Evolutionary conservation across 1,284 basidiomycete species (phyloP), one percentile per base, ranked within the genome.

Genomic region (Peniophora sp.): DNA sequence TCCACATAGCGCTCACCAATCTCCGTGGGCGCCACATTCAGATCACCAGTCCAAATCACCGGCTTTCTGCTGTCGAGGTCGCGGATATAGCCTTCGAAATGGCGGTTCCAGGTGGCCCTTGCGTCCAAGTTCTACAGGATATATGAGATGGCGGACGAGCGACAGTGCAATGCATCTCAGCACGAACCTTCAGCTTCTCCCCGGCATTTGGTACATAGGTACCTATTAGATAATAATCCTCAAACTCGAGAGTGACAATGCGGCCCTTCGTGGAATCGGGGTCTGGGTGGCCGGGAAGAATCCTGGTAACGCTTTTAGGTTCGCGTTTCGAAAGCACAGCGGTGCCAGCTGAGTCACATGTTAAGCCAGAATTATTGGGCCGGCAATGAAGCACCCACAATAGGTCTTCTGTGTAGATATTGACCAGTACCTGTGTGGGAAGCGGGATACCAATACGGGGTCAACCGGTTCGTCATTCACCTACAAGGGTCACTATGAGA

Each of bases 131-230:
- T 85, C 88, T 91, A 57, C 12, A 32, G 14, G 24, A n/a, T 15
- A 23, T 44, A 20, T 24, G 34, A 17, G 34, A 44, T 42, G 11
- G 20, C 12, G 23, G 3, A 15, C 3, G 22, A 18, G 37, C 6
- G 34, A 41, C 18, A 39, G 14, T 37, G 17, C 2, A 36, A 48
- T 18, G 48, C 47, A 27, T 2, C 24, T 34, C 35, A 8, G 24
- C 22, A 45, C 58, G 23, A 51, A 86, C 89, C 78, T 93, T 92
- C 44, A 95, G 71, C 2, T 76, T 74, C 52, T 79, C 70, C 8
- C 92, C 92, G 0, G 92, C 90, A 59, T 95, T 95, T n/a, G 88
- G 83, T 22, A 89, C 88, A 56, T 95, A 95, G 2, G 91, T 94
- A 10, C 83, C 88, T 39, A 94, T 70, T 8, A 95, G 56, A 56